These are phyloP conservation scores for Metschnikowia henanensis DNA, from an alignment of 805 yeast genomes.

Conservation along the genomic window DNA sequence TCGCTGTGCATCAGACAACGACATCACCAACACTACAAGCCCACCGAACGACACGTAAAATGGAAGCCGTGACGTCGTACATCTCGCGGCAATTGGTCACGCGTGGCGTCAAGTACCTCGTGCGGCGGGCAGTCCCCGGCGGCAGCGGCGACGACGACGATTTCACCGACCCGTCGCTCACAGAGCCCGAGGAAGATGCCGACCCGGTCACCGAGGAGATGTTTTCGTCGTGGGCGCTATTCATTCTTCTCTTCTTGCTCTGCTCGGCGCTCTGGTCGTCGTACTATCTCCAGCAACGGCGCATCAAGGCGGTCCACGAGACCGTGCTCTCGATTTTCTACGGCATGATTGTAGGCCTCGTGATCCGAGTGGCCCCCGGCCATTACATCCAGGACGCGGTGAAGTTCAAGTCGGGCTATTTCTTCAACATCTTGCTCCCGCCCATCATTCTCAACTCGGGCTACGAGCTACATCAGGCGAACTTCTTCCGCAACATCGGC, in stretches of 20 bases:
- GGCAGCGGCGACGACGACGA: constrained; percentile 22
- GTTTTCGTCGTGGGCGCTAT: constrained; percentile 96
- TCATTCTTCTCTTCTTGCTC: constrained; percentile 75
- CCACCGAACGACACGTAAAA: not conserved
- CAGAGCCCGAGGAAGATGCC: constrained; percentile 58
- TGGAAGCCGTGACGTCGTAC: constrained; percentile 12
- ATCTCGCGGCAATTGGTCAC: constrained; percentile 9
- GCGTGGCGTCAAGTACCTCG: constrained; percentile 16
- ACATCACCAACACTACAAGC: not conserved
- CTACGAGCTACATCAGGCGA: constrained; percentile 93
- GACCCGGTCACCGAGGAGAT: constrained; percentile 94
- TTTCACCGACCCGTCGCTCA: constrained; percentile 40
- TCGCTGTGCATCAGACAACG: not conserved
- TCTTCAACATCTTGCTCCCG: constrained; percentile 90
- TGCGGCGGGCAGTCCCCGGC: constrained; percentile 34
- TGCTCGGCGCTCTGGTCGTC: constrained; percentile 95
- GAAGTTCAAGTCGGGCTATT: constrained; percentile 90
- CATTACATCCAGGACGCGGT: constrained; percentile 97
- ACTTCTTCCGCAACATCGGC: constrained; percentile 89
- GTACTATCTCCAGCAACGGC: constrained; percentile 84
- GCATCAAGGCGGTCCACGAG: constrained; percentile 96
- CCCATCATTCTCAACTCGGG: constrained; percentile 97
- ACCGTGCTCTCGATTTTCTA: constrained; percentile 94
- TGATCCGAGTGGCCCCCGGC: constrained; percentile 91
- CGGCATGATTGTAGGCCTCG: constrained; percentile 93